phyloP scores from a whole-genome alignment of 2,329 filamentous ascomycete genomes.

The Chaetothyriales sp. region DNA sequence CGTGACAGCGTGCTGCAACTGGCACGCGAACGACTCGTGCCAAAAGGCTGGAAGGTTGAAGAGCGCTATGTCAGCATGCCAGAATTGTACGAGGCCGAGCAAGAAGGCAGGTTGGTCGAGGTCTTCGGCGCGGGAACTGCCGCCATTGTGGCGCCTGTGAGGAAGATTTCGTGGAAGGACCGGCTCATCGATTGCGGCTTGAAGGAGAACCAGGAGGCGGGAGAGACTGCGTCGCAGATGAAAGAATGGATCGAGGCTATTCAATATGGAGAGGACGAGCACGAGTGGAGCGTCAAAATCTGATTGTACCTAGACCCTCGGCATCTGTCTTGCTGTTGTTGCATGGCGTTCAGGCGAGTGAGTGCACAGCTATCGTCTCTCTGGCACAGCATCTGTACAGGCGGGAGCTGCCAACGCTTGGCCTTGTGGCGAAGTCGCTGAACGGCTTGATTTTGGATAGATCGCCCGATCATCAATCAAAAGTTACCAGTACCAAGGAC shows the following conservation, averaged over 20 bases:
- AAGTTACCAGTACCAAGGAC: no score
- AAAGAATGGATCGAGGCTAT: conserved; percentile 94
- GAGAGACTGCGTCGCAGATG: conserved; percentile 71
- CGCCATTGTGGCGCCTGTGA: conserved; percentile 80
- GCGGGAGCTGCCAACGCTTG: no score
- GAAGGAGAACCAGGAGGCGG: conserved; percentile 67
- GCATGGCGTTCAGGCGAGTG: not conserved
- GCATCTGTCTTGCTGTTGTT: no score
- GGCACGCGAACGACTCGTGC: conserved; percentile 66
- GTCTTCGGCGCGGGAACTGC: conserved; percentile 91
- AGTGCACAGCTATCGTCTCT: not conserved
- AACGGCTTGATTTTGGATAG: no score
- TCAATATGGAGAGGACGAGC: conserved; percentile 86
- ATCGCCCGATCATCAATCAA: no score
- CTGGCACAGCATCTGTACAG: not conserved
- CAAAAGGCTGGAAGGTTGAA: conserved; percentile 73
- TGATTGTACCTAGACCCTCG: not conserved
- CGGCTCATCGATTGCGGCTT: conserved; percentile 71
- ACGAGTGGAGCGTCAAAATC: conserved; percentile 58
- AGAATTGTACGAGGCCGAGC: conserved; percentile 66
- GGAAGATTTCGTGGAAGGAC: conserved; percentile 80
- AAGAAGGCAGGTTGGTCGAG: conserved; percentile 77
- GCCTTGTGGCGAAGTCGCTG: no score
- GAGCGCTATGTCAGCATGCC: conserved; percentile 90
- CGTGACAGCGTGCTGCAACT: conserved; percentile 80